Conservation (phyloP, 495 filamentous ascomycete species). For the Aspergillus saccharolyticus region DNA sequence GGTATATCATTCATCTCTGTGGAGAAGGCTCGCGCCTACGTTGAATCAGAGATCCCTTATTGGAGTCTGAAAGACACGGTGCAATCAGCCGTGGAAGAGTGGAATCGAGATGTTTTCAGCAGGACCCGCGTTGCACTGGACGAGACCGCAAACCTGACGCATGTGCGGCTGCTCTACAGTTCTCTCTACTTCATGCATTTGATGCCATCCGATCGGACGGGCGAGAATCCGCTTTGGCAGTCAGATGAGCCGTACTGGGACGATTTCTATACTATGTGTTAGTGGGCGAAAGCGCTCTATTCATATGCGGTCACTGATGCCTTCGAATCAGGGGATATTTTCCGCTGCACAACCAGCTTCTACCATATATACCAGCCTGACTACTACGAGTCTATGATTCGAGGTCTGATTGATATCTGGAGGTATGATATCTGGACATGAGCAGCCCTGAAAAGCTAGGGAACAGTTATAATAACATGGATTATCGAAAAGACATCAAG, state of each 20-base stretch:
- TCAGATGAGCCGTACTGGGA: conserved; percentile 68
- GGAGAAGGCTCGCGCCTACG: conserved; percentile 38
- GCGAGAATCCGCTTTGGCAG: conserved; percentile 66
- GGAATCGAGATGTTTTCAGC: conserved; percentile 57
- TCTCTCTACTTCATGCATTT: conserved; percentile 65
- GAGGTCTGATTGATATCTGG: conserved; percentile 45
- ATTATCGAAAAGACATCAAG: conserved; percentile 36
- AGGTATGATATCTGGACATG: conserved; percentile 10
- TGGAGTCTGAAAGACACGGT: conserved; percentile 46
- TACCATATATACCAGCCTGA: conserved; percentile 63
- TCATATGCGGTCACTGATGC: background rate
- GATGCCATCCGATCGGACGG: conserved; percentile 67
- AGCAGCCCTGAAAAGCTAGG: conserved; percentile 10
- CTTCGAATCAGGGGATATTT: conserved; percentile 36
- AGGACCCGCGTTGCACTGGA: conserved; percentile 53
- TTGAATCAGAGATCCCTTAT: conserved; percentile 55
- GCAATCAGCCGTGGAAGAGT: conserved; percentile 46
- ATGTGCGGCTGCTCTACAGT: conserved; percentile 63
- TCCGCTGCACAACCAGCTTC: conserved; percentile 43
- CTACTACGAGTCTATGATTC: conserved; percentile 59
- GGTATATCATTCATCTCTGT: conserved; percentile 51
- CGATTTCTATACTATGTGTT: conserved; percentile 43
- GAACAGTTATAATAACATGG: background rate
- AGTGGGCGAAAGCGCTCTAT: conserved; percentile 5
- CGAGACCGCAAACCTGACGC: conserved; percentile 49